Evolutionary conservation across 768 basidiomycete species (phyloP), one percentile per base, ranked within the genome.

Genomic region (Leccinum longicurvipes): DNA sequence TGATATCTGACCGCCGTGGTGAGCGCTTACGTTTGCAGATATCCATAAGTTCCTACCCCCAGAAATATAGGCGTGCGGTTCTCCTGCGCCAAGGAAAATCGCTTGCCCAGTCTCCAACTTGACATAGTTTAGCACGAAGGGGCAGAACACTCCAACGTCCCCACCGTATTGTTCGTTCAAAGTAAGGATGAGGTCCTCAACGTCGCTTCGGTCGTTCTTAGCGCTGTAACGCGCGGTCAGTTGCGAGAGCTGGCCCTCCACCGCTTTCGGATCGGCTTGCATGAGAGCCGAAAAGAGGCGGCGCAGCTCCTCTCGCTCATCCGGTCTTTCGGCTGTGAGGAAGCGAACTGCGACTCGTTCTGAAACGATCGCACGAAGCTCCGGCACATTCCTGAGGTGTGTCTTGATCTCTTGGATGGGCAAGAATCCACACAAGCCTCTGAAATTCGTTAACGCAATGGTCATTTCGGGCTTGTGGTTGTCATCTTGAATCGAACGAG

Each of bases 381-480:
- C 96, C 44, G 91, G 88, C 1, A 91, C 87, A 44, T 71, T 67
- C 32, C 71, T 64, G 58, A 99, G 80, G 73, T 83, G 81, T 17
- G 75, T 69, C 17, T 86, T 84, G 68, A 99, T 91, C 47, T 80
- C 73, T 1, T 77, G 65, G 2, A 93, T 82, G 5, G 96, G 96
- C 17, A 88, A 82, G 76, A 98, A 99, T 42, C 96, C 96, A 68
- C 95, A 96, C 65, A 98, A 77, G 2, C 91, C 97, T 36, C 77
- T 77, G 77, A 98, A 98, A 14, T 86, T 83, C 0, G 95, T 95
- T 57, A 99, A 73, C 0, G 97, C 97, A 34, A 99, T 80, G n/a
- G 95, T 93, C 92, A 99, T 96, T 71, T 99, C 97, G 3, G 97
- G 97, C 73, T 99, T 99, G 65, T 99, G 97, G 68, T 98, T 98